Evolutionary conservation across 371 early-diverging fungal genomes (phyloP).

Genomic region (Saksenaea vasiformis): DNA sequence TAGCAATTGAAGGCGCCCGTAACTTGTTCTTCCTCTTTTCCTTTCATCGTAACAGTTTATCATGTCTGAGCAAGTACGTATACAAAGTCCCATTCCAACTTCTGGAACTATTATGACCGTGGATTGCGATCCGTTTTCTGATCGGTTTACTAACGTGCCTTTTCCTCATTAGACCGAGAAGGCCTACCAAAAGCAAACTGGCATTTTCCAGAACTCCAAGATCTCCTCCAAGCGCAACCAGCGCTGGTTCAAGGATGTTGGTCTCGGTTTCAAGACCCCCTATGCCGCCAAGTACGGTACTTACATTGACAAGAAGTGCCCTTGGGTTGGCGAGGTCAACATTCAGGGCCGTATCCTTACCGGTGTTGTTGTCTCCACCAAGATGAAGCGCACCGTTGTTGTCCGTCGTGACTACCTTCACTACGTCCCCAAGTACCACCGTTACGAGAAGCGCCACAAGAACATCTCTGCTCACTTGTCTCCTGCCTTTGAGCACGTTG

Average conservation of each 20-base stretch:
- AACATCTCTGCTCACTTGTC: constrained; percentile 99
- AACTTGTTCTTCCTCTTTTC: constrained; percentile 33
- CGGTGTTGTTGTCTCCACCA: constrained; percentile 96
- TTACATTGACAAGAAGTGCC: constrained; percentile 99
- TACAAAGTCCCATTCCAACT: constrained; percentile 5
- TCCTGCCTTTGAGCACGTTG: constrained; percentile 96
- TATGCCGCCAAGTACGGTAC: constrained; percentile 94
- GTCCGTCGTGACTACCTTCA: constrained; percentile 99
- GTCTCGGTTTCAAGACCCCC: constrained; percentile 99
- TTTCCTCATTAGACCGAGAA: constrained; percentile 66
- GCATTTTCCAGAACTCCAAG: constrained; percentile 95
- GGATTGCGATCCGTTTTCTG: neutral
- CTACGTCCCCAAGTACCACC: constrained; percentile 99
- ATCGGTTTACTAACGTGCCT: neutral
- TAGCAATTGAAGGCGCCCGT: neutral
- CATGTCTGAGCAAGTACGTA: constrained; percentile 53
- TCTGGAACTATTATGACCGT: neutral
- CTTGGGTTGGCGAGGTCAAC: constrained; percentile 98
- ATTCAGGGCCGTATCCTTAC: constrained; percentile 99
- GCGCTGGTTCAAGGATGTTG: constrained; percentile 98
- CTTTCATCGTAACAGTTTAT: constrained; percentile 26
- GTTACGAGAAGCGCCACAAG: constrained; percentile 99
- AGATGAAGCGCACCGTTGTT: constrained; percentile 99
- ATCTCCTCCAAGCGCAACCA: constrained; percentile 72
- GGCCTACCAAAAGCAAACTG: constrained; percentile 97